phyloP scores from a whole-genome alignment of 345 rosid genomes.

The Combretum micranthum region DNA sequence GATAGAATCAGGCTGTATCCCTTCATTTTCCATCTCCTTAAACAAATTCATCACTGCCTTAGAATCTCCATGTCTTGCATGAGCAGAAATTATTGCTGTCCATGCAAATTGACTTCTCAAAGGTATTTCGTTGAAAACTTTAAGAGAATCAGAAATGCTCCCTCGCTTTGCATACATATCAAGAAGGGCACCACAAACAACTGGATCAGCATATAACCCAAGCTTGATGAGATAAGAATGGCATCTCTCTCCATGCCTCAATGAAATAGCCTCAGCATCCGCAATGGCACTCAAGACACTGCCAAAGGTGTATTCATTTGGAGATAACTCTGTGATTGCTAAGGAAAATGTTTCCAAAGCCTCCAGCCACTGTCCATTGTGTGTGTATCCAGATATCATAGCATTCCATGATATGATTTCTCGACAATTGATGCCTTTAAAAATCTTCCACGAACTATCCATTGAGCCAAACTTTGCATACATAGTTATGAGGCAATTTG shows the following conservation, averaged over 20 bases:
- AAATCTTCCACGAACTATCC: conserved; percentile 46
- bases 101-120: conserved; percentile 55
- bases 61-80: conserved; percentile 82
- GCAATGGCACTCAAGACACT: conserved; percentile 81
- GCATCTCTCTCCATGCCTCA: conserved; percentile 69
- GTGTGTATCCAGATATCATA: conserved; percentile 70
- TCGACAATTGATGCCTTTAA: conserved; percentile 42
- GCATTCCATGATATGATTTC: conserved; percentile 82
- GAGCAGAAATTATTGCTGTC: conserved; percentile 84
- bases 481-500: conserved; percentile 78
- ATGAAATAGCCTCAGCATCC: conserved; percentile 64
- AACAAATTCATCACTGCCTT: conserved; percentile 60
- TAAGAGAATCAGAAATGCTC: conserved; percentile 56
- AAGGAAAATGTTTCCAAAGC: conserved; percentile 42
- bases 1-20: conserved; percentile 59
- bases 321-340: conserved; percentile 36
- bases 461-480: conserved; percentile 63
- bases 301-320: conserved; percentile 74
- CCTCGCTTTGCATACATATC: conserved; percentile 97
- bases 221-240: conserved; percentile 58
- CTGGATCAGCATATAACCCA: conserved; percentile 48
- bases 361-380: conserved; percentile 52
- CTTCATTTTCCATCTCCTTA: conserved; percentile 50
- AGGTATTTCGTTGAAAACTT: conserved; percentile 50
- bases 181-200: conserved; percentile 72